Base-by-base conservation (phyloP, 495 filamentous ascomycete species). In the Penicillium mononematosum region DNA sequence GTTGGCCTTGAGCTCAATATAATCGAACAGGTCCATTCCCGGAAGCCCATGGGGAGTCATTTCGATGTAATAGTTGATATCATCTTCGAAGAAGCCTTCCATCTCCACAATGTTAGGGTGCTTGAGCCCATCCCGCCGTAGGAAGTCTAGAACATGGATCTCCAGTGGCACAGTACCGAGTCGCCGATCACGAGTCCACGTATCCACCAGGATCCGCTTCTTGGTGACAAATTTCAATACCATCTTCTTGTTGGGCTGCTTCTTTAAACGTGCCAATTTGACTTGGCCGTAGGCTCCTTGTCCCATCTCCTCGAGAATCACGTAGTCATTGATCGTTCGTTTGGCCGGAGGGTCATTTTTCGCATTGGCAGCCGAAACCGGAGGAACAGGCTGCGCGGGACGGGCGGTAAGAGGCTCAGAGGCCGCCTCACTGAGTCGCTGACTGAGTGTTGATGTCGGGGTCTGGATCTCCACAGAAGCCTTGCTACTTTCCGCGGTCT, bases 211-310 rank as follows among this genome's bases (percentile, higher is more conserved):
- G 69, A 99, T 99, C 34, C 93, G 86, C 59, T 89, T 85, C 70
- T 99, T 99, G 2, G 95, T 98, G 42, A 99, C 94, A 64, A 95
- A 99, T 70, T 99, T 99, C 50, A 99, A 78, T 5, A 99, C 94
- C 50, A 95, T 87, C 70, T 93, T 96, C 69, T 89, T 88, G 22
- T 75, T 70, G 39, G 82, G 81, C 45, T 80, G 83, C 67, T 85
- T 87, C 75, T 92, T 92, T 71, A 95, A 88, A 10, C 92, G 84
- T n/a, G 89, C 92, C 38, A 98, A 78, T 70, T 99, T 99, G 49
- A 99, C 94, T 72, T 98, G 92, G 5, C 94, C 94, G 66, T 98
- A 99, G 2, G 94, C 95, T 45, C 94, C 94, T 72, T 97, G 91
- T 6, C 94, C 94, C 93, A 99, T 97, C 53, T 99, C 94, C 72